These are phyloP conservation scores for Adansonia madagascariensis DNA, from an alignment of 441 rosid species.

Conservation along the genomic window DNA sequence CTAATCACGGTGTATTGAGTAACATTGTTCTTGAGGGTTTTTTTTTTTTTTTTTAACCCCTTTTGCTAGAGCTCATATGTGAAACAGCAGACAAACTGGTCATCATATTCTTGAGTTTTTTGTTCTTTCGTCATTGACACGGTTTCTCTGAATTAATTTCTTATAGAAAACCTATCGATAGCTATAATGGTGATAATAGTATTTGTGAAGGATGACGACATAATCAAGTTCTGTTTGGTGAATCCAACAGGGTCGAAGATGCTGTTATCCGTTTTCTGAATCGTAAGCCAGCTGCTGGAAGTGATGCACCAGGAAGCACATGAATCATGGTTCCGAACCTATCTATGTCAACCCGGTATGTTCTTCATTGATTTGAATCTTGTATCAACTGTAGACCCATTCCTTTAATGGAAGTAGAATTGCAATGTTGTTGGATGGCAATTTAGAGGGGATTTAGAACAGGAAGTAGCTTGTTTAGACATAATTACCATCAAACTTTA, in stretches of 20 bases:
- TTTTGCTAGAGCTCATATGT: neutral
- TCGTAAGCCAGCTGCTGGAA: slow-evolving; percentile 83
- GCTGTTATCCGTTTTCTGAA: slow-evolving; percentile 92
- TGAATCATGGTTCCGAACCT: slow-evolving; percentile 29
- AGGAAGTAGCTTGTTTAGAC: slow-evolving; percentile 35
- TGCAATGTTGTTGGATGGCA: slow-evolving; percentile 7
- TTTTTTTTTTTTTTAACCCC: too few species aligned
- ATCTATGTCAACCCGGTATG: neutral
- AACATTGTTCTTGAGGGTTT: neutral
- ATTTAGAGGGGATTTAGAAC: slow-evolving; percentile 27
- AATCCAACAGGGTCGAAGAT: slow-evolving; percentile 82
- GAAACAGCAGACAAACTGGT: neutral
- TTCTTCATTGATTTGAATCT: slow-evolving; percentile 16
- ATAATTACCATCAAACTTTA: slow-evolving; percentile 20
- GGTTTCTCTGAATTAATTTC: neutral
- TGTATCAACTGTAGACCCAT: slow-evolving; percentile 28
- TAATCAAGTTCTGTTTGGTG: slow-evolving; percentile 1
- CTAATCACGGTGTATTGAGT: neutral
- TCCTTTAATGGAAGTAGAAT: slow-evolving; percentile 24
- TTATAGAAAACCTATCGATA: neutral
- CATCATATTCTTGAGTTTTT: neutral
- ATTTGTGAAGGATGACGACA: neutral
- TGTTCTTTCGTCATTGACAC: neutral
- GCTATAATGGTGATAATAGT: neutral
- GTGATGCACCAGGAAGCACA: slow-evolving; percentile 68